A percentile compares a stretch with the other conserved stretches of the same genome.
Conservation (phyloP, 495 filamentous ascomycete genomes). For the Penicillium taxi region DNA sequence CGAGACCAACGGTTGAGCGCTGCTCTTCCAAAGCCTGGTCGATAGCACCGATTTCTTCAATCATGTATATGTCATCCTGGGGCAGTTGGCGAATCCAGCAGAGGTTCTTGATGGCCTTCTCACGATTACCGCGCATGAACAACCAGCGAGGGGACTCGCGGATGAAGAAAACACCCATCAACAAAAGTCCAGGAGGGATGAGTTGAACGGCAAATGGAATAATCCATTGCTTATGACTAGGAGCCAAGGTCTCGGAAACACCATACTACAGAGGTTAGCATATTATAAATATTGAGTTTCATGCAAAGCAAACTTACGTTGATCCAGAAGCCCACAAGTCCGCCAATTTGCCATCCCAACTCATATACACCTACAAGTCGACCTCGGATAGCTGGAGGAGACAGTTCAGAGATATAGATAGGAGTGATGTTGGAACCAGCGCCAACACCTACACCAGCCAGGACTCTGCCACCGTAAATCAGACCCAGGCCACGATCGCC, state of each 20-base stretch:
- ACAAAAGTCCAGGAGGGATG: conserved; percentile 42
- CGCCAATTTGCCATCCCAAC: conserved; percentile 64
- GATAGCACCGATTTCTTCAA: conserved; percentile 56
- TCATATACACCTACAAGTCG: conserved; percentile 70
- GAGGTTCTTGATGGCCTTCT: conserved; percentile 50
- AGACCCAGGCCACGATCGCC: conserved; percentile 49
- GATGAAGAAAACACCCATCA: conserved; percentile 41
- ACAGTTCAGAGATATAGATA: conserved; percentile 72
- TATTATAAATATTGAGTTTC: not conserved
- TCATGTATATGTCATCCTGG: conserved; percentile 52
- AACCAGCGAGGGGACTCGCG: conserved; percentile 53
- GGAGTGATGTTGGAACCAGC: conserved; percentile 69
- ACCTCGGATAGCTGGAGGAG: conserved; percentile 71
- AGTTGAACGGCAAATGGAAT: conserved; percentile 51
- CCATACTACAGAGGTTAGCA: conserved; percentile 27
- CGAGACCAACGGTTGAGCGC: conserved; percentile 48
- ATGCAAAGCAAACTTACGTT: conserved; percentile 33
- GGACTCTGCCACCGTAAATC: conserved; percentile 61
- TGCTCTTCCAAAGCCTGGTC: conserved; percentile 56
- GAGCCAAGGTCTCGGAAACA: conserved; percentile 25
- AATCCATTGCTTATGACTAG: conserved; percentile 42
- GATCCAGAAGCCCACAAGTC: conserved; percentile 67
- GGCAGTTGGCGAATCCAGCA: conserved; percentile 57
- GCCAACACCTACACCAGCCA: conserved; percentile 66
- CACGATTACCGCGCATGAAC: conserved; percentile 37